Evolutionary conservation across 192 early-diverging fungal species (phyloP), one percentile per base, ranked within the genome.

Genomic region (Rhizophagus sp.): DNA sequence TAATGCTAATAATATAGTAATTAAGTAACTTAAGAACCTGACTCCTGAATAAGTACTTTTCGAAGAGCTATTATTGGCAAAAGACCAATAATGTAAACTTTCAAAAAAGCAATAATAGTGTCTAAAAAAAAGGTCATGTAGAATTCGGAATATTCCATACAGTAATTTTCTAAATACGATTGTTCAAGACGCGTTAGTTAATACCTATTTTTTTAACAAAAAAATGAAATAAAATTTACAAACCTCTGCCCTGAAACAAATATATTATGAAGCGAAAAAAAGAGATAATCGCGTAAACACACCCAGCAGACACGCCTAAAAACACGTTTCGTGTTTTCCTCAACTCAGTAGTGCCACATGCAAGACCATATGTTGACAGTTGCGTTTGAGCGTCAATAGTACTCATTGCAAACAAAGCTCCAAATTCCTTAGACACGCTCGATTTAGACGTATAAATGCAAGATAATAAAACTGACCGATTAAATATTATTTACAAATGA

Each of bases 1-100:
- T 12, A 2, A 27, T 3, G 7, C 39, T 41, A 41, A 41, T 41
- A 41, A 41, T 41, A 41, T 41, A 22, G 30, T 17, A 22, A 33
- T 10, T 52, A 61, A 19, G 34, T 36, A 36, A 69, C n/a, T 41
- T 22, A 36, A 69, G 12, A 13, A 69, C 67, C 67, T 69, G 67
- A 69, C 17, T 69, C 67, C 41, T 69, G 67, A 33, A 69, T 69
- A 22, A 69, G 67, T 22, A 22, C 34, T 36, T 69, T 69, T 22
- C 67, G 67, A 69, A 36, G 27, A n/a, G 67, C 67, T 10, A 69
- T 69, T 36, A 69, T 36, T 39, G 67, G 34, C 19, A 69, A 22
- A 36, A 69, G 34, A 41, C 67, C 67, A 15, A 69, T 36, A 69
- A 69, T 8, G 9, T 69, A 69, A 36, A 69, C 19, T 69, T 69